Evolutionary conservation across 2,329 filamentous ascomycete genomes (phyloP), one percentile per base, ranked within the genome.

Genomic region (Metarhizium anisopliae): DNA sequence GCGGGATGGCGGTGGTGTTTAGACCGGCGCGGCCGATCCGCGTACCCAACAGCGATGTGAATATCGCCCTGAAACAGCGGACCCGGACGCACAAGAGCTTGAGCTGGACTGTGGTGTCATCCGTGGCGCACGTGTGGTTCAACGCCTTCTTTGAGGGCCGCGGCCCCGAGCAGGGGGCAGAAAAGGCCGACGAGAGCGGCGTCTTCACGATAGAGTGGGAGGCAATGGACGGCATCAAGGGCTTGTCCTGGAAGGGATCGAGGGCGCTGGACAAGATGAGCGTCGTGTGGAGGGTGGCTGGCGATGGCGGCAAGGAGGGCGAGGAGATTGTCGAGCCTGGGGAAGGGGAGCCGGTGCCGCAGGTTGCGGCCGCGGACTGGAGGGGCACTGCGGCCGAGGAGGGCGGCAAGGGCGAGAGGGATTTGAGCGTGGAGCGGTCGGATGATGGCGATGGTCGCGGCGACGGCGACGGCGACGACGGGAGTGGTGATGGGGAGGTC

Each of bases 91-190:
- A 82, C 4, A 89, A 88, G 64, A 83, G 82, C 10, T 86, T 94
- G 70, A 87, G 90, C 1, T 82, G 90, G 62, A 91, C 90, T 0
- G 90, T 97, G 85, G 90, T 96, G 3, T 96, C 93, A 0, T 86
- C 92, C 0, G 86, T 97, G 10, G 92, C 92, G 0, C 93, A 97
- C 65, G 89, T 96, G 16, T 99, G 94, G 94, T 96, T 96, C 77
- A 99, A 99, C 66, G 78, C 85, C 2, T 97, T 85, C 71, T 97
- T 97, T 64, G 94, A 97, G 72, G 91, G 92, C 49, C 75, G 82
- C 20, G 87, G 88, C 0, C 85, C 87, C 0, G 87, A 91, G 65
- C 77, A 84, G 47, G 70, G 74, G 32, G 25, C 25, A 4, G 89
- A 88, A 29, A 73, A 77, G 16, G 77, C 89, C 0, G 79, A 87